A percentile compares a stretch with the other conserved stretches of the same genome.
Conservation (phyloP, 179 eudicot genomes). For the Beta corolliflora region DNA sequence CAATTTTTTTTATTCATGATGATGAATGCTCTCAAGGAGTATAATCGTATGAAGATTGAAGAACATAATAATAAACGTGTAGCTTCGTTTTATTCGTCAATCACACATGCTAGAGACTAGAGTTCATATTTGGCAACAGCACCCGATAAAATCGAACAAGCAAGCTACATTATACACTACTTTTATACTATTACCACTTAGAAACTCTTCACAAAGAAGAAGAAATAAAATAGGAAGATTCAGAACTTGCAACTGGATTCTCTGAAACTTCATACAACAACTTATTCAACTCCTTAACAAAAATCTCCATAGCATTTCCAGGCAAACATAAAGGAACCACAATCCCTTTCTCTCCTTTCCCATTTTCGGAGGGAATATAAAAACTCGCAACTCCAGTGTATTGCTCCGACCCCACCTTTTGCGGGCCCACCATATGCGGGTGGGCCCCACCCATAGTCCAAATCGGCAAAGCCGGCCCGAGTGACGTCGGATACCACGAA, state of each 20-base stretch:
- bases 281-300: constrained; percentile 37
- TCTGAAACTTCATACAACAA: constrained; percentile 19
- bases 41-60: too few relatives aligned
- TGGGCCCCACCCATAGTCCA: constrained; percentile 65
- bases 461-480: constrained; percentile 34
- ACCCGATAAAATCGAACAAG: too few relatives aligned
- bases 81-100: too few relatives aligned
- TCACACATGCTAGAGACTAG: too few relatives aligned
- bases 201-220: neutral
- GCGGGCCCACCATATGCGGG: constrained; percentile 46
- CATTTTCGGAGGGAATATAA: constrained; percentile 31
- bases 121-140: too few relatives aligned
- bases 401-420: constrained; percentile 21
- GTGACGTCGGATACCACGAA: constrained; percentile 54
- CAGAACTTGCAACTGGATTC: constrained; percentile 2
- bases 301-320: constrained; percentile 41
- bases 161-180: too few relatives aligned
- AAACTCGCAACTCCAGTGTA: constrained; percentile 37
- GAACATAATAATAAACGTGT: too few relatives aligned
- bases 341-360: constrained; percentile 39
- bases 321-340: constrained; percentile 49
- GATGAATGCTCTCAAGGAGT: too few relatives aligned
- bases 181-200: too few relatives aligned
- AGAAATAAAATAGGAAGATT: constrained; percentile 12
- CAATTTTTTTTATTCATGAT: too few relatives aligned